Evolutionary conservation across 2,329 filamentous ascomycete species (phyloP).

Genomic region (Fusarium sp.): DNA sequence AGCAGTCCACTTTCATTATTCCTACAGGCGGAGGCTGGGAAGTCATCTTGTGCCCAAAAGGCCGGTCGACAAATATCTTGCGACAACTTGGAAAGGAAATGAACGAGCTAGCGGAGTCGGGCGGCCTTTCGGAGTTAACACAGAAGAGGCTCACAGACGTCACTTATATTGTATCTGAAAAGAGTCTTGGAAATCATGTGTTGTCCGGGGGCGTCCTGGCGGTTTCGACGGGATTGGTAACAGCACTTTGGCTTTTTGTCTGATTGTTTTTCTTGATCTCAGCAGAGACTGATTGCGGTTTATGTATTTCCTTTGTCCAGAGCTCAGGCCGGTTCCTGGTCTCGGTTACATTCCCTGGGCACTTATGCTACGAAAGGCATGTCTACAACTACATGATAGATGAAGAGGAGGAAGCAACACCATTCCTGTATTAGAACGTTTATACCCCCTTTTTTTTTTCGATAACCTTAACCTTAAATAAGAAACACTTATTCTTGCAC

Average conservation of each 20-base stretch:
- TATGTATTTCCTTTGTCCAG: constrained; percentile 14
- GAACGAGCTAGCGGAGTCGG: constrained; percentile 57
- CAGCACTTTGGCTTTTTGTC: constrained; percentile 31
- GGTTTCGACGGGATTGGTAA: constrained; percentile 16
- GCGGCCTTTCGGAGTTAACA: constrained; percentile 51
- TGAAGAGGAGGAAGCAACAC: constrained; percentile 15
- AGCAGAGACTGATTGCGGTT: not conserved
- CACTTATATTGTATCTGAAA: constrained; percentile 51
- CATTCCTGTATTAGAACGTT: constrained; percentile 28
- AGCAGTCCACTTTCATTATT: constrained; percentile 69
- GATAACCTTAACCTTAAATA: constrained; percentile 41
- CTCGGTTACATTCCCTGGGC: constrained; percentile 4
- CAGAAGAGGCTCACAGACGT: constrained; percentile 49
- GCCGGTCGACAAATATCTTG: constrained; percentile 69
- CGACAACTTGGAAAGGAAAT: constrained; percentile 62
- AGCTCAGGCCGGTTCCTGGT: constrained; percentile 34
- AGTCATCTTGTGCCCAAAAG: constrained; percentile 78
- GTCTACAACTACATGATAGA: constrained; percentile 26
- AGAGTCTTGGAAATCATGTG: constrained; percentile 39
- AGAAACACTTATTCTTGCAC: constrained; percentile 43
- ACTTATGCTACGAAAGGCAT: not conserved
- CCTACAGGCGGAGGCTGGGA: constrained; percentile 79
- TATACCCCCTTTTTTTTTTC: constrained; percentile 32
- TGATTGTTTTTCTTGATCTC: constrained; percentile 8
- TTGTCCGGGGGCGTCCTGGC: constrained; percentile 28